Conservation (phyloP, 495 filamentous ascomycete genomes). For the Neurospora intermedia region DNA sequence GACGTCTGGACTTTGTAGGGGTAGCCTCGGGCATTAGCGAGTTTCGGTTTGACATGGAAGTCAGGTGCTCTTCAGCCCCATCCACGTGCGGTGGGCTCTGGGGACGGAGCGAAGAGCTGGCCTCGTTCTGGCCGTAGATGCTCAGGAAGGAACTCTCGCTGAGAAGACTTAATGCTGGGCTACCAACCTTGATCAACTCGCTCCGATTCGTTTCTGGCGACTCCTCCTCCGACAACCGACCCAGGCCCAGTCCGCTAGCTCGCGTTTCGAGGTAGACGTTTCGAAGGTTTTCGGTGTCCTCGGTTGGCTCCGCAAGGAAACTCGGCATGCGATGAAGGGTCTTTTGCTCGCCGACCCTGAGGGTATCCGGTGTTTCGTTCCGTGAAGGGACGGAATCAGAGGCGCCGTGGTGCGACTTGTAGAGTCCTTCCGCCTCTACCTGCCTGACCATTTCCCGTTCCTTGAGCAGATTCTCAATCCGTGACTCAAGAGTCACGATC, state of each 20-base stretch:
- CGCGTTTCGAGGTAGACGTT: conserved; percentile 48
- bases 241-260: conserved; percentile 33
- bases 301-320: conserved; percentile 52
- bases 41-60: not conserved
- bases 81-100: conserved; percentile 10
- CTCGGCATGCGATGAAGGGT: conserved; percentile 48
- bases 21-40: conserved; percentile 10
- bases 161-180: conserved; percentile 62
- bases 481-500: conserved; percentile 65
- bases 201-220: conserved; percentile 17
- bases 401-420: conserved; percentile 2
- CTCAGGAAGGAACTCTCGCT: conserved; percentile 72
- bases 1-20: conserved; percentile 7
- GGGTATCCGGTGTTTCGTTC: conserved; percentile 6
- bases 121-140: conserved; percentile 43
- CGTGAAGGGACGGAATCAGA: conserved; percentile 2
- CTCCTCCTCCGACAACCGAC: conserved; percentile 25
- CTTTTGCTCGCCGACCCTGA: conserved; percentile 11
- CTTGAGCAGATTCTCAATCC: conserved; percentile 43
- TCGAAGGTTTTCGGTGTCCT: conserved; percentile 53
- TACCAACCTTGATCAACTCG: conserved; percentile 31
- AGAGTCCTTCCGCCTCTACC: conserved; percentile 25
- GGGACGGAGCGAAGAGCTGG: conserved; percentile 8
- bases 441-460: conserved; percentile 33
- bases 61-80: conserved; percentile 11